Evolutionary conservation across 352 stramenopile species (phyloP), one percentile per base, ranked within the genome.

Genomic region (Globisporangium okanoganense): DNA sequence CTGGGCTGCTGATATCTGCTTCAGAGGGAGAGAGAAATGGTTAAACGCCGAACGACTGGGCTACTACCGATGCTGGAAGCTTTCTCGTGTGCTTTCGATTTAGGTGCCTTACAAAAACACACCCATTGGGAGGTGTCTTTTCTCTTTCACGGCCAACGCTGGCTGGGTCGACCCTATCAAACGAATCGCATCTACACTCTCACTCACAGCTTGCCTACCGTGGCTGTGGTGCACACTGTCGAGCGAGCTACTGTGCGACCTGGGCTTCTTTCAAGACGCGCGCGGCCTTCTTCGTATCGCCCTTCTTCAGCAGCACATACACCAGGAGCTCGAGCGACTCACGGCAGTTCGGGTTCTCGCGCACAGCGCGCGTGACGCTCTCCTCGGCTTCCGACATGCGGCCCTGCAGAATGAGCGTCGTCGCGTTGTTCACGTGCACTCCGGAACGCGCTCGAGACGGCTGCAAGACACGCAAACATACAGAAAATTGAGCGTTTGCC

Each of bases 231-330:
- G 49, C 49, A 38, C 41, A 33, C 13, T 14, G 27, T 25, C 49
- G 5, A 27, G 13, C 22, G 7, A 1, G 41, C 51, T 65, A 90
- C 57, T 87, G 75, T 43, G 75, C 67, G 45, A 95, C 83, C 48
- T 93, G 86, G 20, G 86, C 86, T 69, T 93, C 86, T 75, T 94
- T 94, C 43, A 95, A 66, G 53, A 95, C 84, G 22, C 85, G 86
- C 69, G 92, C 69, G 31, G 86, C 84, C 66, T 95, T 95, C 76
- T 94, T 95, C 63, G 84, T 87, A 62, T 94, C 84, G 22, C 82
- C 84, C 74, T 95, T 95, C 76, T 91, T 92, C 50, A 95, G 67
- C 61, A 93, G 68, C 56, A 95, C 85, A 70, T 95, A 95, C 57
- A 95, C 86, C 71, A 95, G 73, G 40, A 94, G 66, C 66, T 93